Conservation (phyloP, 1,139 yeast species). For the Hemisphaericaspora xylanilytica region DNA sequence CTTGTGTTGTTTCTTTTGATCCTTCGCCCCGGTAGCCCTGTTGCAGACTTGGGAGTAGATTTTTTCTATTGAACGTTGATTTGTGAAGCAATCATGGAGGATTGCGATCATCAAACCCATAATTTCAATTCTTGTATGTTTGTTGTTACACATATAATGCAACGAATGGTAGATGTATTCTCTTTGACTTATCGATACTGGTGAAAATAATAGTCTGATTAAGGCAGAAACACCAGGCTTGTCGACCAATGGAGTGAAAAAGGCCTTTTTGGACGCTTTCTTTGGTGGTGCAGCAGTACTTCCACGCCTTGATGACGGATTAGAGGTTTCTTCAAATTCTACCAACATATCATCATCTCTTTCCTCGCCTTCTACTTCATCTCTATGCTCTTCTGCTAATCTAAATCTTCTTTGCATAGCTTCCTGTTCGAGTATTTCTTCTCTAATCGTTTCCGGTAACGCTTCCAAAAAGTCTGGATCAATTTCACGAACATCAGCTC, state of each 20-base stretch:
- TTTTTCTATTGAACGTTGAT: constrained; percentile 60
- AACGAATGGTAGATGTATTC: constrained; percentile 67
- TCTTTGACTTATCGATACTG: constrained; percentile 65
- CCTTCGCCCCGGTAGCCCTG: constrained; percentile 24
- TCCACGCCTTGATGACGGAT: not conserved
- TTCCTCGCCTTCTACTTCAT: constrained; percentile 26
- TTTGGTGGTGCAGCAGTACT: constrained; percentile 4
- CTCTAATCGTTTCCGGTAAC: constrained; percentile 70
- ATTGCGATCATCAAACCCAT: constrained; percentile 66
- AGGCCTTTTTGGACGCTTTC: constrained; percentile 31
- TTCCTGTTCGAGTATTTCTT: constrained; percentile 73
- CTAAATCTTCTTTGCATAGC: constrained; percentile 45
- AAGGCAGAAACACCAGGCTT: constrained; percentile 73
- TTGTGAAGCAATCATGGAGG: constrained; percentile 69
- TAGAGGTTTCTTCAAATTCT: constrained; percentile 5
- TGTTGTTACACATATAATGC: constrained; percentile 67
- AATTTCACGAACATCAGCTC: constrained; percentile 56
- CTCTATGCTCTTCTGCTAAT: constrained; percentile 24
- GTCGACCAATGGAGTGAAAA: constrained; percentile 70
- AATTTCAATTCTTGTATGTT: constrained; percentile 78
- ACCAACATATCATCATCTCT: constrained; percentile 9
- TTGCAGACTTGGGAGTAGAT: constrained; percentile 58
- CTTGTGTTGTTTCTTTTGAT: constrained; percentile 21
- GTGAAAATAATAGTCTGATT: constrained; percentile 68
- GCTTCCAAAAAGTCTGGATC: constrained; percentile 84